Conservation (phyloP, 116 monocot genomes). For the Thalassia testudinum region DNA sequence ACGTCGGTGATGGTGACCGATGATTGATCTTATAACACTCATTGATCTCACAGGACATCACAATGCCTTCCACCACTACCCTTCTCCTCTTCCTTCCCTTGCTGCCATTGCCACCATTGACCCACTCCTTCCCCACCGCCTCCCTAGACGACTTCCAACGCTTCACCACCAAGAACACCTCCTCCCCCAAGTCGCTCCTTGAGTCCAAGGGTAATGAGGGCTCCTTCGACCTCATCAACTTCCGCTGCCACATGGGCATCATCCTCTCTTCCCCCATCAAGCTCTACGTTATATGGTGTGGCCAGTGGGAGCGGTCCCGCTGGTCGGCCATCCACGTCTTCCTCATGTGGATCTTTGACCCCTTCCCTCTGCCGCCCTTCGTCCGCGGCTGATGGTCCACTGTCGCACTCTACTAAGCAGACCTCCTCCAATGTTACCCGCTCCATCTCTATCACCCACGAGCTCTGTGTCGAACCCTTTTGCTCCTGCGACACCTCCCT, state of each 20-base stretch:
- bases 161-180: background rate
- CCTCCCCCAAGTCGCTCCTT: background rate
- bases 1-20: too few relatives aligned
- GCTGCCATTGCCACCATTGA: background rate
- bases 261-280: constrained; percentile 64
- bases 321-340: constrained; percentile 52
- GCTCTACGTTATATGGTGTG: constrained; percentile 84
- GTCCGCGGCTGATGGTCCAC: constrained; percentile 71
- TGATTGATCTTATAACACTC: too few relatives aligned
- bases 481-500: constrained; percentile 26
- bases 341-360: constrained; percentile 61
- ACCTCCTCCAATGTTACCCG: constrained; percentile 55
- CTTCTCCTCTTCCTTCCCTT: background rate
- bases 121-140: background rate
- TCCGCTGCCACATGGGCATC: constrained; percentile 88
- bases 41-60: too few relatives aligned
- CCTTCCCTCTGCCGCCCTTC: constrained; percentile 27
- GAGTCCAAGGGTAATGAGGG: constrained; percentile 59
- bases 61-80: too few relatives aligned
- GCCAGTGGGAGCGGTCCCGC: constrained; percentile 31
- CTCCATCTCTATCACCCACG: constrained; percentile 32
- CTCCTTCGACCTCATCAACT: constrained; percentile 50
- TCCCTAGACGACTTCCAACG: background rate
- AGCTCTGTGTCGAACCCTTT: constrained; percentile 15
- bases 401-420: constrained; percentile 63